Evolutionary conservation across 2,329 filamentous ascomycete genomes (phyloP), one percentile per base, ranked within the genome.

Genomic region (Aspergillus sergii): DNA sequence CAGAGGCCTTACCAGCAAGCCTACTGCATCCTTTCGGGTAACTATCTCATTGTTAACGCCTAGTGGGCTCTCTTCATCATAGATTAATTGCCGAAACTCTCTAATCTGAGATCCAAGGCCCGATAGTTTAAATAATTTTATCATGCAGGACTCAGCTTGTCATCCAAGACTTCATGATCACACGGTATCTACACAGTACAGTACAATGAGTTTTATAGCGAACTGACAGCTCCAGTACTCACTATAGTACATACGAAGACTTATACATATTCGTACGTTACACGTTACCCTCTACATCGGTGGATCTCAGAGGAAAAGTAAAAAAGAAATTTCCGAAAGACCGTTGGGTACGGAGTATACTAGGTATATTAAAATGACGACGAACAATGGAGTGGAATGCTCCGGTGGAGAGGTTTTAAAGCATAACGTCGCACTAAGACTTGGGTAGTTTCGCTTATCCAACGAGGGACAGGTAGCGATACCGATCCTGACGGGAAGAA

Each of bases 381-480:
- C 16, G n/a, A 54, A 21, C 51, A 36, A 54, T 54, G 51, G 32
- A 55, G 51, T 39, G 51, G 32, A 39, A 55, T 55, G n/a, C 16
- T 26, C 51, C 51, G 51, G 51, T 39, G 51, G 51, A 39, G 51
- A 36, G 32, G 21, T 55, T 55, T 55, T 23, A 16, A 55, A 55
- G 51, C 51, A 55, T 39, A 55, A 39, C 32, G 51, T 55, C 51
- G 21, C 51, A 55, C 51, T 55, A 55, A 55, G 23, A 39, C 30
- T 55, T 41, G 16, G 11, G 12, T 19, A 26, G 32, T 55, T 55
- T 39, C 51, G 51, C 51, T 55, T 55, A 55, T 28, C 32, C 32
- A 39, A 26, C 21, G 11, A 9, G 21, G 19, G n/a, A 55, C 34
- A 55, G 12, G 51, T 21, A 39, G 23, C 11, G 16, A 55, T 39